Base-by-base conservation (phyloP, 2,329 filamentous ascomycete genomes). In the Aspergillus arachidicola region DNA sequence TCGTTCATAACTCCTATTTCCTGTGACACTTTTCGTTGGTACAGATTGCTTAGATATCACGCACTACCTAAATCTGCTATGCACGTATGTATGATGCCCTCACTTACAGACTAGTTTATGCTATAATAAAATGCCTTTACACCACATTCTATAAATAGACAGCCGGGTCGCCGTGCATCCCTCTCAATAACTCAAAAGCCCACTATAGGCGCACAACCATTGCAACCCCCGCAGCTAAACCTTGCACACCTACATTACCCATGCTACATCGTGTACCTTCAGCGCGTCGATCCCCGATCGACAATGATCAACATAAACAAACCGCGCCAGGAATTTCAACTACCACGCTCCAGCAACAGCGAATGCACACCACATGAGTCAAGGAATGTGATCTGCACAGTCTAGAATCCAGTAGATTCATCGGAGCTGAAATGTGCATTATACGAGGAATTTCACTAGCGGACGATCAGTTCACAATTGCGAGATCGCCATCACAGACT, bases 31-130 rank as follows among this genome's bases (percentile, higher is more conserved):
- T 34, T 34, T 34, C 28, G 28, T 51, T 51, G 28, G 48, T 51
- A 51, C 28, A 32, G 19, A 51, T n/a, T 51, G 28, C 9, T 16
- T 51, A 51, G 48, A 34, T 32, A 32, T 56, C 16, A 58, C 28
- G 56, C 28, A 26, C 38, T 26, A 30, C 41, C 46, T 16, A 46
- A 28, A 58, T 32, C 56, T 45, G 6, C 16, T 32, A 48, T 23
- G 38, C 36, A 58, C 46, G 56, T 58, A 58, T 46, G 56, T 58
- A 58, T 26, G 26, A 46, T 46, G 26, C 26, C 21, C 28, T 43
- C 12, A 21, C 45, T n/a, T n/a, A 19, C 28, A 32, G 28, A 51
- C 45, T 46, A 41, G 56, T 58, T 30, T 21, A 51, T 28, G 16
- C 48, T 51, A 32, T 51, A 51, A 51, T 51, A 30, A 26, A 28